Conservation (phyloP, 2,329 filamentous ascomycete genomes). For the Ophiocordyceps camponoti-floridani region DNA sequence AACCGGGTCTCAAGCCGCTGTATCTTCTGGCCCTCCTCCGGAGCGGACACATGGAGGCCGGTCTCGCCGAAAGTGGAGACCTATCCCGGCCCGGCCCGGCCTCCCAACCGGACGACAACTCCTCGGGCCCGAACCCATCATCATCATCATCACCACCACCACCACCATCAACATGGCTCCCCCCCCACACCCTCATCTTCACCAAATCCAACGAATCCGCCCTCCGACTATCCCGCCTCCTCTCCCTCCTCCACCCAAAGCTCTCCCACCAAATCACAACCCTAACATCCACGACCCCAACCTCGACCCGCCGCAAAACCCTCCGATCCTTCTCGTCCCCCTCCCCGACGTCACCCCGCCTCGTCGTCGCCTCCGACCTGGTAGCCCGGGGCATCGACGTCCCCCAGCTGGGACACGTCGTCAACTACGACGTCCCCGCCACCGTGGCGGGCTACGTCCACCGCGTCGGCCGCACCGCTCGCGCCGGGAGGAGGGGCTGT, state of each 20-base stretch:
- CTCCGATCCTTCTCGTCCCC: constrained; percentile 48
- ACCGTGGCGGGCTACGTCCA: constrained; percentile 77
- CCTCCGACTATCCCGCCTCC: constrained; percentile 65
- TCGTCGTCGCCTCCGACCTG: constrained; percentile 85
- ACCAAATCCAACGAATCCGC: constrained; percentile 81
- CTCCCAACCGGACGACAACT: too few relatives aligned
- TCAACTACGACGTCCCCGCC: constrained; percentile 85
- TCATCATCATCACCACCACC: too few relatives aligned
- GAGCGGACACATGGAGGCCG: constrained; percentile 26
- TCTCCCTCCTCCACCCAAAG: constrained; percentile 46
- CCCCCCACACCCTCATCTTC: constrained; percentile 54
- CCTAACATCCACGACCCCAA: constrained; percentile 63
- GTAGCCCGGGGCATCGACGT: constrained; percentile 82
- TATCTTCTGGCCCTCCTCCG: constrained; percentile 65
- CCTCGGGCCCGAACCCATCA: constrained; percentile 12
- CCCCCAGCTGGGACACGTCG: constrained; percentile 58
- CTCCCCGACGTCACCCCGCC: constrained; percentile 42
- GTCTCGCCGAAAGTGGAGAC: constrained; percentile 1
- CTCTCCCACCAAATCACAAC: constrained; percentile 43
- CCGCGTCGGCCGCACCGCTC: constrained; percentile 76
- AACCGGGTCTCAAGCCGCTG: constrained; percentile 59
- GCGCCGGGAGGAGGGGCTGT: constrained; percentile 56
- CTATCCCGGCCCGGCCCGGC: not conserved
- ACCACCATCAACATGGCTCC: constrained; percentile 5
- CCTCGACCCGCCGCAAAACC: constrained; percentile 47